Conservation (phyloP, 2,329 filamentous ascomycete species). For the Cadophora malorum region DNA sequence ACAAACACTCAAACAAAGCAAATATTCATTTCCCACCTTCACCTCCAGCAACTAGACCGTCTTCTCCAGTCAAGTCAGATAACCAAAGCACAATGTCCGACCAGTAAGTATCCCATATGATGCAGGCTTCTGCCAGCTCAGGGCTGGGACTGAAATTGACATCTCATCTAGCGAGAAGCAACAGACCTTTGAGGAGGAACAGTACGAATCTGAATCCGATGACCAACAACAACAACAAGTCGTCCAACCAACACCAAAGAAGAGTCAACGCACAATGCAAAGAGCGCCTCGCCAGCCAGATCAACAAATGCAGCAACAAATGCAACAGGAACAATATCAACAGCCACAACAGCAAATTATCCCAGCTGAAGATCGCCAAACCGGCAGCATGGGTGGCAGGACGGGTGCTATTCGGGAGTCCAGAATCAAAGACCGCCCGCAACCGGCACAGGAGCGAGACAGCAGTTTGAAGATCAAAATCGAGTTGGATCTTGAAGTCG, state of each 20-base stretch:
- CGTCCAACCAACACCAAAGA: slow-evolving; percentile 28
- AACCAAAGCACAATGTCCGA: slow-evolving; percentile 38
- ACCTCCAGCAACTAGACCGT: slow-evolving; percentile 26
- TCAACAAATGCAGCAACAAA: slow-evolving; percentile 41
- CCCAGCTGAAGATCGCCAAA: slow-evolving; percentile 35
- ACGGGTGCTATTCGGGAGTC: slow-evolving; percentile 46
- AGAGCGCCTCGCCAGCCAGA: slow-evolving; percentile 49
- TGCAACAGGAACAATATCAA: slow-evolving; percentile 42
- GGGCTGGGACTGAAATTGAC: not conserved
- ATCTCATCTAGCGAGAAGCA: slow-evolving; percentile 36
- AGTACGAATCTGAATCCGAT: slow-evolving; percentile 40
- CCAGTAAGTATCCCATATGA: slow-evolving; percentile 31
- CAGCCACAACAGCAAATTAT: slow-evolving; percentile 36
- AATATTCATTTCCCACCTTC: slow-evolving; percentile 28
- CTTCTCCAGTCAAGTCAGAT: slow-evolving; percentile 11
- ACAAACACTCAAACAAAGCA: slow-evolving; percentile 1
- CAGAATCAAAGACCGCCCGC: slow-evolving; percentile 48
- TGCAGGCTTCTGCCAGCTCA: not conserved
- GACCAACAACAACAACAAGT: slow-evolving; percentile 33
- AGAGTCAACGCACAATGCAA: slow-evolving; percentile 45
- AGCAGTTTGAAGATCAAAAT: slow-evolving; percentile 51
- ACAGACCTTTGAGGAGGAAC: slow-evolving; percentile 38
- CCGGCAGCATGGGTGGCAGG: slow-evolving; percentile 41
- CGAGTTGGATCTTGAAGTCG: slow-evolving; percentile 49
- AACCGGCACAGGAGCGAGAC: slow-evolving; percentile 46